Evolutionary conservation across 345 rosid species (phyloP).

Genomic region (Hibiscus trionum): DNA sequence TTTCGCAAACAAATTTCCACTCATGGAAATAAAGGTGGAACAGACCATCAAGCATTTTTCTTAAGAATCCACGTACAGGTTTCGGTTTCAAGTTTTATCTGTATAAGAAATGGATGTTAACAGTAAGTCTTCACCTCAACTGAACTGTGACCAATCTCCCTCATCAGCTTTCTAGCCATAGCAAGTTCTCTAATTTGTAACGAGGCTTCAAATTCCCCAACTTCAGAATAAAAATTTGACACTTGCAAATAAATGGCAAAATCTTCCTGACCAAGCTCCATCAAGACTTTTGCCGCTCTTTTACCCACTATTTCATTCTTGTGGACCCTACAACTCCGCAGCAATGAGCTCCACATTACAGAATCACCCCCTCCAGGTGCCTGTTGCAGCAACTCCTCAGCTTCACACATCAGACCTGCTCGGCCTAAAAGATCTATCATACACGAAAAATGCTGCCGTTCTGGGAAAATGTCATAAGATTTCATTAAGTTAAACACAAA

Average conservation of each 20-base stretch:
- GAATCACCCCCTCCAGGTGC: constrained; percentile 40
- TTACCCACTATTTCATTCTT: constrained; percentile 52
- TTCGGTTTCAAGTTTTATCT: constrained; percentile 16
- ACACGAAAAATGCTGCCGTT: constrained; percentile 54
- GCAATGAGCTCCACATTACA: constrained; percentile 71
- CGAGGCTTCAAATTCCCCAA: constrained; percentile 53
- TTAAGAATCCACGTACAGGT: constrained; percentile 16
- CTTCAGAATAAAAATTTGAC: constrained; percentile 60
- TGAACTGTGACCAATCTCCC: constrained; percentile 58
- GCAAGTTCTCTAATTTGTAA: constrained; percentile 44
- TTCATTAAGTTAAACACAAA: constrained; percentile 39
- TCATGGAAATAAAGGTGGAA: constrained; percentile 24
- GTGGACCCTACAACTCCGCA: constrained; percentile 63
- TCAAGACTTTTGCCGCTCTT: constrained; percentile 53
- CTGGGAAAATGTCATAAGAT: constrained; percentile 40
- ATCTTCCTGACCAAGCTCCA: constrained; percentile 46
- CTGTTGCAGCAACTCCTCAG: constrained; percentile 48
- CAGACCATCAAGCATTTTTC: background rate
- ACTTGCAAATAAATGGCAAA: constrained; percentile 52
- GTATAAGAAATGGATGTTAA: constrained; percentile 13
- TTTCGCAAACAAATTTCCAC: constrained; percentile 22
- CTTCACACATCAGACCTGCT: constrained; percentile 61
- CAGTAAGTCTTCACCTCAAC: constrained; percentile 24
- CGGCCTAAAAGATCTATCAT: constrained; percentile 79
- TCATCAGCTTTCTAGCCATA: constrained; percentile 39